These are phyloP conservation scores for Lipomyces orientalis DNA, from an alignment of 805 yeast species.

Conservation along the genomic window DNA sequence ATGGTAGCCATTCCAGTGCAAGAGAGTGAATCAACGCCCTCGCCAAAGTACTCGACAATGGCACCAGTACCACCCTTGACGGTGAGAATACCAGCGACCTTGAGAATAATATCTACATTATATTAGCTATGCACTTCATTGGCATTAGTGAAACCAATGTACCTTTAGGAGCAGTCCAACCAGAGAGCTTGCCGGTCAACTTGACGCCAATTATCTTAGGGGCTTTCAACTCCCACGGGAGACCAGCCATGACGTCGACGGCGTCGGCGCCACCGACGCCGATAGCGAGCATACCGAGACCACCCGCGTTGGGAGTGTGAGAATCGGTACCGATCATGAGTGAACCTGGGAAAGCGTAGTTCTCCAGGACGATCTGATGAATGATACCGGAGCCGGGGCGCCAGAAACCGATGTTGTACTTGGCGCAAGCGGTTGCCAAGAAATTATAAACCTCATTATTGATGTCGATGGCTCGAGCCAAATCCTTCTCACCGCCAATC, in stretches of 20 bases:
- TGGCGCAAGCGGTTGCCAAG: constrained; percentile 88
- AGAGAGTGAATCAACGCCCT: constrained; percentile 84
- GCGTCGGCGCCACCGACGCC: constrained; percentile 99
- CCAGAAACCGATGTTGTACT: constrained; percentile 98
- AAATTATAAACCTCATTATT: constrained; percentile 97
- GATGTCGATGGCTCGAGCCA: constrained; percentile 76
- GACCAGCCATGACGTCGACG: constrained; percentile 94
- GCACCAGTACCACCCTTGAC: constrained; percentile 98
- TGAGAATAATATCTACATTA: constrained; percentile 75
- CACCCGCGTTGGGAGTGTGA: constrained; percentile 99
- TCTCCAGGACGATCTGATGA: constrained; percentile 96
- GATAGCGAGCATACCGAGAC: constrained; percentile 96
- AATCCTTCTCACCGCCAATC: constrained; percentile 85
- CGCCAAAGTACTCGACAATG: constrained; percentile 96
- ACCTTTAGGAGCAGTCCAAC: constrained; percentile 93
- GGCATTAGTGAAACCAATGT: neutral
- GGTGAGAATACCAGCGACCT: constrained; percentile 88
- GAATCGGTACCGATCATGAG: constrained; percentile 99
- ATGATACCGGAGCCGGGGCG: constrained; percentile 99
- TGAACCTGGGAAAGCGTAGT: constrained; percentile 94
- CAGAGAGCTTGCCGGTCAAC: constrained; percentile 83
- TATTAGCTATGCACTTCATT: neutral
- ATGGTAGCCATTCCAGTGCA: constrained; percentile 99
- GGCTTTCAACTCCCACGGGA: constrained; percentile 99
- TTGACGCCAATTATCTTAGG: constrained; percentile 94